Base-by-base conservation (phyloP, 2,329 filamentous ascomycete species). In the Rhynchosporium graminicola region DNA sequence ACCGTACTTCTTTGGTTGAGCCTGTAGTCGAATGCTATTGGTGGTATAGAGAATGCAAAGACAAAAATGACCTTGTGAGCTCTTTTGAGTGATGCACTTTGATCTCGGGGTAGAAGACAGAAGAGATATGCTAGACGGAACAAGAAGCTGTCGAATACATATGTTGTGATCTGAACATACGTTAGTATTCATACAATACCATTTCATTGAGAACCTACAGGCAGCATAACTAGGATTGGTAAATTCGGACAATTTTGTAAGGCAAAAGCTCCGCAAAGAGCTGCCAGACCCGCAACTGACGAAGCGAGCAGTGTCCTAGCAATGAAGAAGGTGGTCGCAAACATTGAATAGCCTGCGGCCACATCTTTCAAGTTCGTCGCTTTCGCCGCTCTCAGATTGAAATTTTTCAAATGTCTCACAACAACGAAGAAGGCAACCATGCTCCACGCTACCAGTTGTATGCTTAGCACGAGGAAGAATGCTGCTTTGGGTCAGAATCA, bases 91-190 rank as follows among this genome's bases (percentile, higher is more conserved):
- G 62, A 61, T 13, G 65, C 61, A 20, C 54, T 57, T 38, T 67
- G 62, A 15, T 67, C 63, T 36, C 58, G 51, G 4, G 63, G 63
- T 36, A 68, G 31, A 6, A 71, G 10, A 43, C 52, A 29, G 28
- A 68, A 36, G 43, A 47, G 20, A 43, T 65, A 64, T 58, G 67
- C 62, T 56, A 69, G 12, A 9, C 65, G 62, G 7, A 72, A 70
- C 1, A 70, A 38, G 2, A 72, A 47, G 57, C 68, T 69, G 45
- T 73, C 71, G 52, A 61, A 64, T 8, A 67, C 68, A 65, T 72
- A 72, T 58, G 70, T 70, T 10, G 71, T 59, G 31, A 73, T 67
- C 71, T 72, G 45, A 26, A 4, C 6, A 29, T 3, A 26, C 28
- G 51, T 69, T 31, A 70, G 65, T 42, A 13, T 29, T 33, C 9